Base-by-base conservation (phyloP, 305 asterid genomes). In the Plantago lanceolata region DNA sequence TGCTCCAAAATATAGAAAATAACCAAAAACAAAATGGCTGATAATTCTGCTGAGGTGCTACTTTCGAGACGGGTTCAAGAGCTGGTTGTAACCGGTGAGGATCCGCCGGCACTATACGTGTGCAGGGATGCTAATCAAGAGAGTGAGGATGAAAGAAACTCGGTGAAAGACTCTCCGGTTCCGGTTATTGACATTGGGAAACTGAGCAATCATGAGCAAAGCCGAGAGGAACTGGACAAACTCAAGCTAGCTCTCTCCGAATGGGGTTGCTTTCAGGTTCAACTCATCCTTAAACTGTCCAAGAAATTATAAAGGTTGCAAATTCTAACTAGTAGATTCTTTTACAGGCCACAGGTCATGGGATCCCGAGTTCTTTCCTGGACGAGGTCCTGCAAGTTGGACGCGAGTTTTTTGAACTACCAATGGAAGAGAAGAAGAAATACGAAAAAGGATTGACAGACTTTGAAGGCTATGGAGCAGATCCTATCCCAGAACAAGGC, bases 241-340 rank as follows among this genome's bases (percentile, higher is more conserved):
- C 75, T 84, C 16, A 63, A 55, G 53, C 66, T 65, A 66, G 81
- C 85, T 33, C 85, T 79, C 31, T 77, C 84, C 26, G 73, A 81
- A 18, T 84, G 85, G 87, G 84, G 90, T 4, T 81, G 84, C 62
- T 81, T 84, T 75, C 84, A 81, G 87, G 87, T 76, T 51, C 64
- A 21, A 18, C 8, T 31, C 49, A 51, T 16, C 37, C 44, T 21
- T 6, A 24, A 49, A 2, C 9, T 33, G 40, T 33, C 40, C 11
- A 33, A 8, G 40, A 33, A 33, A 33, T n/a, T n/a, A n/a, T 8
- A 33, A 33, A 24, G 28, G 11, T 7, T 33, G 40, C 40, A 33
- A 33, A 33, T 5, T 24, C 28, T 24, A 24, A 24, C 28, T 24
- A n/a, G 44, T 35, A 2, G 14, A 33, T 33, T 4, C 16, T 28